Evolutionary conservation across 129 eudicot genomes (phyloP).

Genomic region (Logfia minima): DNA sequence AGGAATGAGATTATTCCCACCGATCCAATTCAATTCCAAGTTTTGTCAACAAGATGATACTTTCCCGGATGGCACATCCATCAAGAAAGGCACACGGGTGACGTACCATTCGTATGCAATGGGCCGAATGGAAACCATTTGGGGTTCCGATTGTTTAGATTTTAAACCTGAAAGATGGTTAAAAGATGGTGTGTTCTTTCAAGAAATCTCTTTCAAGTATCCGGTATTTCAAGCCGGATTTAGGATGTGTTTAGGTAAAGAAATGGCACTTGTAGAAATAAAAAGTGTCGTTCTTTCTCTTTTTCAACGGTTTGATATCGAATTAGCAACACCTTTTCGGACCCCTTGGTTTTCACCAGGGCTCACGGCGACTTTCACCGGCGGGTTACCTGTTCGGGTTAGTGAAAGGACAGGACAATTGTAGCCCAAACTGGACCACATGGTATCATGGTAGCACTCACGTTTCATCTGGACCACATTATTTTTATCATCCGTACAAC

Average conservation of each 20-base stretch:
- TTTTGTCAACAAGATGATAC: constrained; percentile 60
- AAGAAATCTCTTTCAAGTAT: constrained; percentile 56
- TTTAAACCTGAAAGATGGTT: constrained; percentile 92
- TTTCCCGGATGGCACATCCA: constrained; percentile 60
- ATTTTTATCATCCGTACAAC: constrained; percentile 13
- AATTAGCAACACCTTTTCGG: constrained; percentile 16
- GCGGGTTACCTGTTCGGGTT: constrained; percentile 52
- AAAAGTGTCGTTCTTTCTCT: constrained; percentile 55
- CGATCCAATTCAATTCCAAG: constrained; percentile 85
- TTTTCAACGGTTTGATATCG: constrained; percentile 45
- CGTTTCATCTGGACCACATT: constrained; percentile 26
- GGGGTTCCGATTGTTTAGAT: constrained; percentile 74
- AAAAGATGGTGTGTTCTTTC: constrained; percentile 56
- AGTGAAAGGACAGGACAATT: constrained; percentile 28
- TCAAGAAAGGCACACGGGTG: constrained; percentile 72
- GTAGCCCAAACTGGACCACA: constrained; percentile 20
- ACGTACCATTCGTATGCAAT: constrained; percentile 87
- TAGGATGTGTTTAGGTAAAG: constrained; percentile 80
- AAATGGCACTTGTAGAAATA: constrained; percentile 65
- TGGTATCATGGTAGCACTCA: neutral
- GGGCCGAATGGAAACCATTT: constrained; percentile 91
- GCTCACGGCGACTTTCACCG: constrained; percentile 60
- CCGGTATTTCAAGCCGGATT: constrained; percentile 81
- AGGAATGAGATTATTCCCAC: constrained; percentile 82
- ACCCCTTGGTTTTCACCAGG: constrained; percentile 70